Evolutionary conservation across 2,329 filamentous ascomycete genomes (phyloP), one percentile per base, ranked within the genome.

Genomic region (Aspergillus glaucus): DNA sequence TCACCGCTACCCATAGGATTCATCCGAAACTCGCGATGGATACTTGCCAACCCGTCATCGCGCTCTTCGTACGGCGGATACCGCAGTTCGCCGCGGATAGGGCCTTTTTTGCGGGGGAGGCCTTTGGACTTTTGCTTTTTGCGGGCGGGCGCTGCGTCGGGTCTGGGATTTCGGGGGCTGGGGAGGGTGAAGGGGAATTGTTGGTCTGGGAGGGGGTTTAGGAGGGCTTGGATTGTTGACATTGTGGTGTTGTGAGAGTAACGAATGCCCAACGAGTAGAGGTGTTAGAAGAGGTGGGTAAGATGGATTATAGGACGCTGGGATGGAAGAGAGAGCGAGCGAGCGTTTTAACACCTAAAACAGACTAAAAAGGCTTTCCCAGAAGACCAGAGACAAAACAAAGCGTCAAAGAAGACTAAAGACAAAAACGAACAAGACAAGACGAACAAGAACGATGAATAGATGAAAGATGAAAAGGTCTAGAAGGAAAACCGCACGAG

Each of bases 31-130:
- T 73, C 74, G 36, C 72, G 70, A 52, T 93, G 79, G 54, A 84
- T 76, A 12, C 72, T 69, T 8, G 76, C 69, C 14, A 86, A 74
- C 19, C 73, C 64, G 21, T 79, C 75, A 54, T 86, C 79, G 28
- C 85, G 68, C 43, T 78, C 73, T 62, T 95, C 88, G 62, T 81
- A 85, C 0, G 91, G 88, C 15, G 79, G 79, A 62, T 85, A 95
- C 62, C 85, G 85, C 56, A 94, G 75, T 24, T 78, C 72, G 3
- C 86, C 88, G 53, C 82, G 81, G 28, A 81, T 74, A 50, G 78
- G 77, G 43, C 79, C 80, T 58, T 80, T 81, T 24, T 76, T 75
- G 63, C 86, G 83, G 6, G 81, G 77, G 24, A 76, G 78, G 58
- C 87, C 82, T 64, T 87, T 88, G 50, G 78, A 74, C 69, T 84